These are phyloP conservation scores for Anaeromyces robustus DNA, from an alignment of 192 early-diverging fungal species.

Conservation along the genomic window DNA sequence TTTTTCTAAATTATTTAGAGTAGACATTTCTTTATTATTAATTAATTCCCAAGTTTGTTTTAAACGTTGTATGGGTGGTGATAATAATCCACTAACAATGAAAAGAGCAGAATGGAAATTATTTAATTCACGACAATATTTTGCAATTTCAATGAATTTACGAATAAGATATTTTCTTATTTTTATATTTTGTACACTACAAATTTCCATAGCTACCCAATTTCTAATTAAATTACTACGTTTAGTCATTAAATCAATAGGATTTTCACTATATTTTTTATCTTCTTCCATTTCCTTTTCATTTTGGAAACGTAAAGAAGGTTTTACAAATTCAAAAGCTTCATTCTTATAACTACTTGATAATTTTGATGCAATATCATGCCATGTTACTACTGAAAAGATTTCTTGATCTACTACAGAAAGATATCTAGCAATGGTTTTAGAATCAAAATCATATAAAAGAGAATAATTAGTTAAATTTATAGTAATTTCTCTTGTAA, in stretches of 20 bases:
- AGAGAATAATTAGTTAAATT: conserved; percentile 10
- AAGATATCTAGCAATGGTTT: conserved; percentile 30
- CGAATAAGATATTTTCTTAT: conserved; percentile 23
- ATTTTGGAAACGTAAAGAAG: conserved; percentile 4
- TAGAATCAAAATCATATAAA: conserved; percentile 19
- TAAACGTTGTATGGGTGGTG: conserved; percentile 33
- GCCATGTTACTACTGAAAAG: conserved; percentile 8
- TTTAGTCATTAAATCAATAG: conserved; percentile 33
- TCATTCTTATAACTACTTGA: background rate
- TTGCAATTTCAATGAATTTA: conserved; percentile 41
- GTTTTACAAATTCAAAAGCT: background rate
- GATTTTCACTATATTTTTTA: background rate
- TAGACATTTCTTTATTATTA: conserved; percentile 19
- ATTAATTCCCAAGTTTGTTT: conserved; percentile 39
- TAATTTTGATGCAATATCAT: conserved; percentile 4
- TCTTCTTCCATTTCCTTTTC: background rate
- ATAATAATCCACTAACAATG: conserved; percentile 39
- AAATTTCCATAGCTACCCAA: conserved; percentile 41
- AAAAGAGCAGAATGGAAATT: conserved; percentile 55
- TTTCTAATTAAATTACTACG: conserved; percentile 36
- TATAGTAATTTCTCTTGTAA: conserved; percentile 5
- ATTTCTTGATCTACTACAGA: conserved; percentile 8
- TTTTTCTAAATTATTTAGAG: conserved; percentile 28
- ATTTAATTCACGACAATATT: conserved; percentile 27
- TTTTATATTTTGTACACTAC: conserved; percentile 20